Evolutionary conservation across 2,329 filamentous ascomycete genomes (phyloP), one percentile per base, ranked within the genome.

Genomic region (Ceratocystis ficicola): DNA sequence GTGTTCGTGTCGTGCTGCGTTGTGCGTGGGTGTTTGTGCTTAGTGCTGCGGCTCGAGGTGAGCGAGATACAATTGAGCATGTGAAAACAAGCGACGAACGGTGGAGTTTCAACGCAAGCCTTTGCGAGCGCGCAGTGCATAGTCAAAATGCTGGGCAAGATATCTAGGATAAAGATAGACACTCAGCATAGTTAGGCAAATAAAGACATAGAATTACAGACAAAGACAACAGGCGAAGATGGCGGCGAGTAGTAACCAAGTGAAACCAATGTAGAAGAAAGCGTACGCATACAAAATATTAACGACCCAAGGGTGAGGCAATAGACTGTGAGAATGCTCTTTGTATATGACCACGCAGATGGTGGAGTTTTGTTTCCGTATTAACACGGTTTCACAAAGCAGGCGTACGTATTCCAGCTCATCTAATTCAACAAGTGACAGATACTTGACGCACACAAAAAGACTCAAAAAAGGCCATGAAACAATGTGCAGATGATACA

Each of bases 221-320:
- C 25, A 59, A 59, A 59, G 52, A 59, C 52, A 59, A 59, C 25
- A 59, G 52, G 52, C 52, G 52, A 59, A 20, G 17, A 59, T 36
- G 52, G 52, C 52, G 52, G 52, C 52, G 52, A 59, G 28, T n/a
- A 30, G 28, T 36, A 32, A 59, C n/a, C 2, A 2, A 20, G 52
- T 59, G 52, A 36, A 59, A 59, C 52, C 52, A 59, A 59, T 59
- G 32, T 59, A 59, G 5, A 59, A 59, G 48, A 28, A 52, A 52
- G 7, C 8, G 48, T 25, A 52, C 52, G 25, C 25, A 32, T 15
- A 57, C 50, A 17, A 6, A 57, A 8, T 36, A 32, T 57, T 4
- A 12, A 57, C 25, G 25, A 57, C 52, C 7, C 48, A 15, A 52
- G 48, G 36, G 10, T 12, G 20, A 52, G 25, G 22, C 1, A 10